Conservation (phyloP, 2,329 filamentous ascomycete genomes). For the Zymoseptoria crescenta region DNA sequence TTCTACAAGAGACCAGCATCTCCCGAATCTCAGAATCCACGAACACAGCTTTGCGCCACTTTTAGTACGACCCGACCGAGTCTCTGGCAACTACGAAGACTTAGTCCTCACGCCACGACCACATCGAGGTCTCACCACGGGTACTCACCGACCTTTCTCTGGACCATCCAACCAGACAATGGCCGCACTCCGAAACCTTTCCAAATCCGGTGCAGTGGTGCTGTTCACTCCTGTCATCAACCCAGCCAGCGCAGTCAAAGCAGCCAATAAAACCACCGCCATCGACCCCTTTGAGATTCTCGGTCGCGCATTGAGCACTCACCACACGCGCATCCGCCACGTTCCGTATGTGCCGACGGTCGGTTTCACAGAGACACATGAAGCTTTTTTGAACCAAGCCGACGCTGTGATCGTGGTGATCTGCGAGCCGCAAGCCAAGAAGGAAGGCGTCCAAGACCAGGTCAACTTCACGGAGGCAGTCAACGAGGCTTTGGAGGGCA, state of each 20-base stretch:
- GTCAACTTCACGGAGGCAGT: conserved; percentile 17
- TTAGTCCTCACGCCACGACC: not conserved
- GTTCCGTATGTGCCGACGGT: conserved; percentile 60
- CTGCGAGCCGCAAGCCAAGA: conserved; percentile 32
- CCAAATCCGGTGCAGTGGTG: conserved; percentile 35
- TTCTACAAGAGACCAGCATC: not conserved
- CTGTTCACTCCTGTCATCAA: conserved; percentile 38
- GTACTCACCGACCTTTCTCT: conserved; percentile 1
- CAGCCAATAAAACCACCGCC: conserved; percentile 36
- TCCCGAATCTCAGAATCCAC: not conserved
- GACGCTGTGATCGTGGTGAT: conserved; percentile 55
- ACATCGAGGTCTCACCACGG: not conserved
- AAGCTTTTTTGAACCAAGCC: conserved; percentile 54
- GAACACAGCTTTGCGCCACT: not conserved
- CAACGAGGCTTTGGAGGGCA: conserved; percentile 7
- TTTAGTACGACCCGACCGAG: not conserved
- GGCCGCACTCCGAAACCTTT: conserved; percentile 27
- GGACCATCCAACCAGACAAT: conserved; percentile 7
- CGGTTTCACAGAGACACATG: conserved; percentile 58
- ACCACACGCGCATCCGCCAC: conserved; percentile 58
- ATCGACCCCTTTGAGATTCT: conserved; percentile 67
- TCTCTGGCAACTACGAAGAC: not conserved
- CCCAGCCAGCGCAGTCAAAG: conserved; percentile 25
- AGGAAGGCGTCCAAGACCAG: conserved; percentile 15
- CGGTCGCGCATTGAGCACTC: conserved; percentile 53